These are phyloP conservation scores for Pythium guiyangense DNA, from an alignment of 352 stramenopile genomes.

Conservation along the genomic window DNA sequence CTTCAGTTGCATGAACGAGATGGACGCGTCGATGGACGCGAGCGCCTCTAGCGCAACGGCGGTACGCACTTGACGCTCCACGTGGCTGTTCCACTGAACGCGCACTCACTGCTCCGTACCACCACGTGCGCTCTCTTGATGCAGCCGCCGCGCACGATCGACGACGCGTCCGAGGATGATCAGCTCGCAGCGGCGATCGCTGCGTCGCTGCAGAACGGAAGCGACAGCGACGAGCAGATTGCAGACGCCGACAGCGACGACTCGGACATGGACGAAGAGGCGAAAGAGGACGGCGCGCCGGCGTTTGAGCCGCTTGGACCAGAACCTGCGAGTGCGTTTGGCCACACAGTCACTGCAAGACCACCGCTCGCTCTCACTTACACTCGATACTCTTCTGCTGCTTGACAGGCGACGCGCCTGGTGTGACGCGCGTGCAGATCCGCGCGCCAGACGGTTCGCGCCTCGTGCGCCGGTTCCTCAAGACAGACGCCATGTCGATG, in stretches of 20 bases:
- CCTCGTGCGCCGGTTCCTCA: conserved; percentile 69
- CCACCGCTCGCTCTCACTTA: conserved; percentile 13
- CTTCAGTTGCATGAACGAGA: conserved; percentile 51
- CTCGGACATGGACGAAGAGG: conserved; percentile 29
- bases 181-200: conserved; percentile 77
- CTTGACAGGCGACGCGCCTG: conserved; percentile 36
- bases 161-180: conserved; percentile 68
- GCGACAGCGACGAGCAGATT: conserved; percentile 6
- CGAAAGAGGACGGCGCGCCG: no score
- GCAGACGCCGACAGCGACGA: conserved; percentile 23
- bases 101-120: no score
- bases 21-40: conserved; percentile 18
- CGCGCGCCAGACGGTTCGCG: conserved; percentile 57
- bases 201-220: conserved; percentile 55
- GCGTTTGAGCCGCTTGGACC: conserved; percentile 33
- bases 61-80: no score
- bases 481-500: conserved; percentile 55
- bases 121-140: neutral
- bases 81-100: no score
- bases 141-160: conserved; percentile 21
- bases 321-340: conserved; percentile 48
- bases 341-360: no score
- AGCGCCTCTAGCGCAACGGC: neutral
- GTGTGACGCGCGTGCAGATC: conserved; percentile 68
- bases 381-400: no score